Conservation (phyloP, 2,329 filamentous ascomycete genomes). For the Bertia moriformis region DNA sequence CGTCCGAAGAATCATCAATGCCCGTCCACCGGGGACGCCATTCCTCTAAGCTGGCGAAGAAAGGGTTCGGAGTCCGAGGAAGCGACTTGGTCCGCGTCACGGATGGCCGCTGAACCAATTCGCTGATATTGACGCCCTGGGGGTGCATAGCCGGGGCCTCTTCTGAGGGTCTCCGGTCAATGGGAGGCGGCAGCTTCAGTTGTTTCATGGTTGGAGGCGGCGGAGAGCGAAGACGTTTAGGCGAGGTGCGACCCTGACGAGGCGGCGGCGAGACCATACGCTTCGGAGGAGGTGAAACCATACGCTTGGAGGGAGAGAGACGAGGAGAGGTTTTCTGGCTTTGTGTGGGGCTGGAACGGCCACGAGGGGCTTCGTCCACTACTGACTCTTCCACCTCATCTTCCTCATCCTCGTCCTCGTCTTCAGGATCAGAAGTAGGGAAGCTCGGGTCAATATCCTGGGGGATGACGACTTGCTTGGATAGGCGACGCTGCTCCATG, state of each 20-base stretch:
- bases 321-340: constrained; percentile 7
- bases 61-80: constrained; percentile 62
- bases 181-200: constrained; percentile 56
- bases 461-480: constrained; percentile 71
- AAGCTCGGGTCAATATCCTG: constrained; percentile 98
- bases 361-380: constrained; percentile 6
- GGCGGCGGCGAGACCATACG: constrained; percentile 16
- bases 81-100: constrained; percentile 73
- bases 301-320: constrained; percentile 21
- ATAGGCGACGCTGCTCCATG: constrained; percentile 64
- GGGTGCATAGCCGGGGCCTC: constrained; percentile 25
- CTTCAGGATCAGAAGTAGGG: constrained; percentile 81
- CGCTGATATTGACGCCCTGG: constrained; percentile 24
- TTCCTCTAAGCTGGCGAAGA: constrained; percentile 34
- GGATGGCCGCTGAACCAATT: constrained; percentile 43
- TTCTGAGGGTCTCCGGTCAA: constrained; percentile 32
- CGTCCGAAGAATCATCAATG: constrained; percentile 13
- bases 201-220: constrained; percentile 35
- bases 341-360: constrained; percentile 2
- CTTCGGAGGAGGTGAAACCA: constrained; percentile 17
- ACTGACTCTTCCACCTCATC: constrained; percentile 28
- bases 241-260: constrained; percentile 14
- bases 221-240: constrained; percentile 31
- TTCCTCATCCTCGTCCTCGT: constrained; percentile 52
- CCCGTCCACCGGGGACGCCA: constrained; percentile 21